Conservation (phyloP, 2,329 filamentous ascomycete genomes). For the Rhynchosporium graminicola region DNA sequence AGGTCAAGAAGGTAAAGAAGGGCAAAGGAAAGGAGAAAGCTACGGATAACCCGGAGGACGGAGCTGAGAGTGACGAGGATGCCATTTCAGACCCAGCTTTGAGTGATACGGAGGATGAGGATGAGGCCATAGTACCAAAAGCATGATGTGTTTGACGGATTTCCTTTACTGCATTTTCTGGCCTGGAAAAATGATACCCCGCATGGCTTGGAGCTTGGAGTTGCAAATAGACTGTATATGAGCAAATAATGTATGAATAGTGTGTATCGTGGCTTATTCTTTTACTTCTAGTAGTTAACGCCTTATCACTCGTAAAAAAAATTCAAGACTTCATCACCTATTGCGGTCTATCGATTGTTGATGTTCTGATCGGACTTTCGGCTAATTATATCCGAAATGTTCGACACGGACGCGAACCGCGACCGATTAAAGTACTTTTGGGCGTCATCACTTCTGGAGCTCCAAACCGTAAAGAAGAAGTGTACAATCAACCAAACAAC, state of each 20-base stretch:
- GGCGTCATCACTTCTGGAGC: constrained; percentile 10
- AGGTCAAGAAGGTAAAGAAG: constrained; percentile 27
- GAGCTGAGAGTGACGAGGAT: constrained; percentile 26
- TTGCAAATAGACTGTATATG: constrained; percentile 11
- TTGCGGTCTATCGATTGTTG: neutral
- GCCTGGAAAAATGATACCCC: constrained; percentile 35
- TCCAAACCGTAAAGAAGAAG: neutral
- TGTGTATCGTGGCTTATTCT: no score
- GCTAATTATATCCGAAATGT: constrained; percentile 10
- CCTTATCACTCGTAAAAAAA: no score
- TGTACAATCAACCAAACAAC: neutral
- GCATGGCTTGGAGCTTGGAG: constrained; percentile 25
- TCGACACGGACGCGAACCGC: constrained; percentile 14
- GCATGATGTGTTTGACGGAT: constrained; percentile 10
- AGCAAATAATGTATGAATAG: neutral
- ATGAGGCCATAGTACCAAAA: constrained; percentile 6
- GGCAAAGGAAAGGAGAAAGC: constrained; percentile 24
- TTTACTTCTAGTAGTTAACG: neutral
- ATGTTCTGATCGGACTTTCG: constrained; percentile 3
- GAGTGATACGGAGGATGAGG: constrained; percentile 19
- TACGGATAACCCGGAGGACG: constrained; percentile 19
- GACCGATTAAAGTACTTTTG: constrained; percentile 2
- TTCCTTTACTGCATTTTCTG: constrained; percentile 29
- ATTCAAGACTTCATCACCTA: no score
- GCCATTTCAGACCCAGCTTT: constrained; percentile 25